Evolutionary conservation across 176 grass and related monocot genomes (phyloP).

Genomic region (Pontederia paniculata): DNA sequence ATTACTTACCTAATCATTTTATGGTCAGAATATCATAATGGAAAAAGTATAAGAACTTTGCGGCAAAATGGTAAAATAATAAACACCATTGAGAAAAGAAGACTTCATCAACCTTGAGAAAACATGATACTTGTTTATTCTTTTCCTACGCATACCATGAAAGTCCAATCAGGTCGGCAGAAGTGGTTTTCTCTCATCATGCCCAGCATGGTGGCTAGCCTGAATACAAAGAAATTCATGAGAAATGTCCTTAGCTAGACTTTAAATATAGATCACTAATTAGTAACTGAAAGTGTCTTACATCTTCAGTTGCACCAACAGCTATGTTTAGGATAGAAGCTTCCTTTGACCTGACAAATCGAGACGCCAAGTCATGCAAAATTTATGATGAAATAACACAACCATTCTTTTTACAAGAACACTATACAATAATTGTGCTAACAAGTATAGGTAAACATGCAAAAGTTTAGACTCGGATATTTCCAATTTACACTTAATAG

Average conservation of each 20-base stretch:
- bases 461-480: not conserved
- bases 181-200: conserved; percentile 63
- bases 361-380: conserved; percentile 15
- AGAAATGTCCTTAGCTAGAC: not conserved
- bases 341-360: conserved; percentile 44
- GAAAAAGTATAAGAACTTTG: too few relatives aligned
- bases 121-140: too few relatives aligned
- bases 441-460: not conserved
- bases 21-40: too few relatives aligned
- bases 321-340: conserved; percentile 29
- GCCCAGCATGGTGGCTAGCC: conserved; percentile 52
- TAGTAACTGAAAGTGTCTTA: conserved; percentile 19
- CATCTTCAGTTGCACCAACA: conserved; percentile 50
- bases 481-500: too few relatives aligned
- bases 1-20: too few relatives aligned
- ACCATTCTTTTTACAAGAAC: not conserved
- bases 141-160: conserved; percentile 5
- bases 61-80: too few relatives aligned
- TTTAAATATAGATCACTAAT: not conserved
- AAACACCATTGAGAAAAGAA: too few relatives aligned
- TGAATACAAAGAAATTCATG: conserved; percentile 24
- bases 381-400: not conserved
- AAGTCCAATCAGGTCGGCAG: conserved; percentile 62
- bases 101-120: too few relatives aligned
- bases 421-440: not conserved